Base-by-base conservation (phyloP, 768 basidiomycete genomes). In the Sporobolomyces phaffii region DNA sequence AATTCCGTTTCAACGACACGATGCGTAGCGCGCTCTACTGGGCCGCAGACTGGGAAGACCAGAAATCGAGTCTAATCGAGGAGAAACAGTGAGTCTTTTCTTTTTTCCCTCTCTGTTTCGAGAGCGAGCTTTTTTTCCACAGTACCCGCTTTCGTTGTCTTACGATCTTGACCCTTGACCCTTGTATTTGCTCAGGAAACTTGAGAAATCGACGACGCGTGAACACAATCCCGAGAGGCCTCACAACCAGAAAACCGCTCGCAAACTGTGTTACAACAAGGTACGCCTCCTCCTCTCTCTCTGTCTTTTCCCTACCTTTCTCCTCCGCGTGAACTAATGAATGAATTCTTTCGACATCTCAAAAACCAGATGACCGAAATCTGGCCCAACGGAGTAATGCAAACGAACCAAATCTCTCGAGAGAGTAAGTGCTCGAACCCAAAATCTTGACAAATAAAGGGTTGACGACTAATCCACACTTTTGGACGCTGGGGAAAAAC, bases 11-110 rank as follows among this genome's bases (percentile, higher is more conserved):
- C 80, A 89, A 87, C 43, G 91, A 92, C 64, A 76, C 77, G 65
- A 89, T 93, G 88, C 89, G 89, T 80, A 77, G 77, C 44, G 82
- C 84, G 33, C 84, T 92, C 69, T 92, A 88, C 88, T 83, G 87
- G 76, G 80, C 91, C 10, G 88, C 90, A 60, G 81, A 85, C 75
- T 74, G 91, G 63, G 90, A 88, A 75, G 90, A 91, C 74, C 88
- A 90, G 79, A 86, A 86, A 60, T 89, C 87, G 77, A 80, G 87
- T 65, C 61, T 83, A 47, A 79, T 70, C 17, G 74, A 62, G 44
- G 75, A 77, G 68, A 79, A 77, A 71, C 74, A 75, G 78, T 79
- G 57, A 50, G 78, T 68, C 9, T 45, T 17, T 20, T 1, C 43
- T 33, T 20, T 26, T 33, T 15, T 20, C 34, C 31, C 9, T 44